Percentiles rank a stretch among this genome's conserved stretches.
Conservation (phyloP, 2,329 filamentous ascomycete genomes). For the Acephala macrosclerotiorum region DNA sequence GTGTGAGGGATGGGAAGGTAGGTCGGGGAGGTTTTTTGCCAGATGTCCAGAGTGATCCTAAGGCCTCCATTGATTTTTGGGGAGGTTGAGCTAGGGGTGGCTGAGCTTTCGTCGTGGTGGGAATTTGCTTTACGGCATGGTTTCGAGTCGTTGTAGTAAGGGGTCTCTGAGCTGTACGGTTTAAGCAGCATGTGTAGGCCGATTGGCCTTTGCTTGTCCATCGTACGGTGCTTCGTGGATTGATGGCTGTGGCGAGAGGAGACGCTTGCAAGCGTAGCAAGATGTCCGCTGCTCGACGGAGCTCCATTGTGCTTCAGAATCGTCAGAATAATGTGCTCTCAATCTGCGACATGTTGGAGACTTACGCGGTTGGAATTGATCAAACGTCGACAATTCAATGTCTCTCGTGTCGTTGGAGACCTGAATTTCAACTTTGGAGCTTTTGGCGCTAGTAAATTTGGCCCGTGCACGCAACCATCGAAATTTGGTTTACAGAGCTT, state of each 20-base stretch:
- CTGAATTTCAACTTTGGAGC: constrained; percentile 18
- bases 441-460: constrained; percentile 19
- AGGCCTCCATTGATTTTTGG: neutral
- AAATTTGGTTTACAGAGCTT: constrained; percentile 24
- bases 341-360: constrained; percentile 23
- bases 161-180: constrained; percentile 16
- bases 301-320: constrained; percentile 41
- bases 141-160: constrained; percentile 19
- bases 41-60: constrained; percentile 9
- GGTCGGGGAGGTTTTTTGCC: neutral
- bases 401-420: constrained; percentile 37
- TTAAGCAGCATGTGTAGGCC: constrained; percentile 18
- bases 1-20: neutral
- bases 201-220: constrained; percentile 30
- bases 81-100: neutral
- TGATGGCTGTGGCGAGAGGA: constrained; percentile 39
- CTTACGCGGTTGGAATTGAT: constrained; percentile 31
- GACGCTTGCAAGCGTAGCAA: constrained; percentile 42
- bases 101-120: neutral
- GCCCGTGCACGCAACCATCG: constrained; percentile 22
- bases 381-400: constrained; percentile 21
- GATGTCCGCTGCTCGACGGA: constrained; percentile 43
- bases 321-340: constrained; percentile 21
- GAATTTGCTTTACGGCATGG: constrained; percentile 15
- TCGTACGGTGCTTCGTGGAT: constrained; percentile 36